phyloP scores from a whole-genome alignment of 805 yeast genomes.

The Pichia membranifaciens region DNA sequence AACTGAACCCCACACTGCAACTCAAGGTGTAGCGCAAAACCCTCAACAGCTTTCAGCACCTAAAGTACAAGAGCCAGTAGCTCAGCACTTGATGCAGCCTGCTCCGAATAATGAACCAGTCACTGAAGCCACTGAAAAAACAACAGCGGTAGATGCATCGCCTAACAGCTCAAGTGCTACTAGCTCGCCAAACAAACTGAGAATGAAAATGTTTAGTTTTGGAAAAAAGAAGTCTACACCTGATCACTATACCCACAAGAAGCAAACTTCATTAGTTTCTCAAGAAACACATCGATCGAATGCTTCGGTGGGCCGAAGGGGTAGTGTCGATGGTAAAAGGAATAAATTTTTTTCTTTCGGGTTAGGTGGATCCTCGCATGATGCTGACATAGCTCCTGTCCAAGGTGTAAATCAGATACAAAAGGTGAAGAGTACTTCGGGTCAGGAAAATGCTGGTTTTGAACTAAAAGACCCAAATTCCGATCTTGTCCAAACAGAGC shows the following conservation, averaged over 20 bases:
- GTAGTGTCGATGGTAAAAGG: not conserved
- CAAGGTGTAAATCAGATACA: too few relatives aligned
- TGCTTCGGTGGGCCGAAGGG: not conserved
- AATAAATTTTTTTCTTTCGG: conserved; percentile 8
- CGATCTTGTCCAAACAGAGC: too few relatives aligned
- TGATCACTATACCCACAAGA: conserved; percentile 2
- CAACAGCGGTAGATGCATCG: not conserved
- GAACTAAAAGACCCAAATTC: too few relatives aligned
- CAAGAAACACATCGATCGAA: conserved; percentile 3
- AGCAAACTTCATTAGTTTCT: conserved; percentile 6
- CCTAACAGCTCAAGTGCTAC: not conserved
- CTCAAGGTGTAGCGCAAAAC: too few relatives aligned
- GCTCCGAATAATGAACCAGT: not conserved
- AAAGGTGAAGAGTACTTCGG: too few relatives aligned
- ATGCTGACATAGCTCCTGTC: not conserved
- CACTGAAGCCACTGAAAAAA: not conserved
- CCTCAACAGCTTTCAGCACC: too few relatives aligned
- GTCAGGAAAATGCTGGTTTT: too few relatives aligned
- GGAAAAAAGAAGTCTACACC: conserved; percentile 2
- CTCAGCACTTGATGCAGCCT: too few relatives aligned
- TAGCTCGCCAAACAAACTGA: conserved; percentile 1
- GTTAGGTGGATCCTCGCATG: not conserved
- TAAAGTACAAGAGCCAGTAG: too few relatives aligned
- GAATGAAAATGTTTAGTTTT: conserved; percentile 10
- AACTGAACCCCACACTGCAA: too few relatives aligned